phyloP scores from a whole-genome alignment of 2,329 filamentous ascomycete species.

The Hypomyces perniciosus region DNA sequence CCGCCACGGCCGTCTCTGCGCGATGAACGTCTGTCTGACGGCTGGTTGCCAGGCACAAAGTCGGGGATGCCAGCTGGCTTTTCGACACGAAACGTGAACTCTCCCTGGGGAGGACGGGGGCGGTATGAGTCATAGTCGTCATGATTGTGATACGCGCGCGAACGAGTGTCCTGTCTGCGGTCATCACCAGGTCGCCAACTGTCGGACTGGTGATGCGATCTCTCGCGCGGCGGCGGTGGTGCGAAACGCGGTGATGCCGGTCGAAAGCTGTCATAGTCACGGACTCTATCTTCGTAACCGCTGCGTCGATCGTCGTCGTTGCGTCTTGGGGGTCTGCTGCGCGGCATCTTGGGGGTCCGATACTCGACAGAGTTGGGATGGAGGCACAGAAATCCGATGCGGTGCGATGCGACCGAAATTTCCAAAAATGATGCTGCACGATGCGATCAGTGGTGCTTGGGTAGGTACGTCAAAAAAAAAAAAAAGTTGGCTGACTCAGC shows the following conservation, averaged over 20 bases:
- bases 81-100: constrained; percentile 52
- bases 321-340: constrained; percentile 7
- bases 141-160: constrained; percentile 19
- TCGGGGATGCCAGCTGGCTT: constrained; percentile 45
- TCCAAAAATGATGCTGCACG: not conserved
- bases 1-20: constrained; percentile 23
- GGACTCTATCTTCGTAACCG: constrained; percentile 12
- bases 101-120: constrained; percentile 34
- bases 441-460: too few species aligned
- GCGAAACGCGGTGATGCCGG: constrained; percentile 9
- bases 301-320: constrained; percentile 11
- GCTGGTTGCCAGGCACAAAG: constrained; percentile 17
- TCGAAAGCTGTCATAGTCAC: constrained; percentile 10
- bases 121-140: constrained; percentile 24
- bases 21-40: constrained; percentile 15
- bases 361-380: not conserved
- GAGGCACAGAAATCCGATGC: not conserved
- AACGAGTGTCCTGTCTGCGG: constrained; percentile 16
- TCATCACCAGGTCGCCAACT: constrained; percentile 25
- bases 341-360: constrained; percentile 1
- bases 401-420: not conserved
- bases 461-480: too few species aligned
- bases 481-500: too few species aligned
- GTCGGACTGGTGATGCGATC: constrained; percentile 20
- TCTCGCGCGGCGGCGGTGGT: constrained; percentile 11